These are phyloP conservation scores for Mycena indigotica DNA, from an alignment of 768 basidiomycete genomes.

Conservation along the genomic window DNA sequence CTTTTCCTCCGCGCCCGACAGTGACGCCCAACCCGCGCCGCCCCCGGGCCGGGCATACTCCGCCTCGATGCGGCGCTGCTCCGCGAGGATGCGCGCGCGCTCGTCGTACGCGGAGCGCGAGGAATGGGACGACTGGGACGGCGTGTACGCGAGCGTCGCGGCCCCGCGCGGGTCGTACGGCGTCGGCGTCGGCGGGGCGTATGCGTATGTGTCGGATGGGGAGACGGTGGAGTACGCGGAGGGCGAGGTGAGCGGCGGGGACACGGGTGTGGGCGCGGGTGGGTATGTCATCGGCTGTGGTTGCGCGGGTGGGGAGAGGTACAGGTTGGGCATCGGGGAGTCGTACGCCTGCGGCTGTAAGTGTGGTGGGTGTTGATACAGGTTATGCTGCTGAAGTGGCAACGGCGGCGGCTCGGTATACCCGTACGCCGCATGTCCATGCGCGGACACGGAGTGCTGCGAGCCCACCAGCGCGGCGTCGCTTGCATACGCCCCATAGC, in stretches of 20 bases:
- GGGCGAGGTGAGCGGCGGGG: background rate
- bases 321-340: background rate
- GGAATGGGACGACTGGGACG: background rate
- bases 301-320: background rate
- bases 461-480: background rate
- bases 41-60: constrained; percentile 11
- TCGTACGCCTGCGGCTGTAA: background rate
- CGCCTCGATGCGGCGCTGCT: constrained; percentile 17
- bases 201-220: background rate
- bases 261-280: background rate
- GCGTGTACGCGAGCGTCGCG: background rate
- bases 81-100: constrained; percentile 5
- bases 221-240: background rate
- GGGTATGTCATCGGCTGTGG: background rate
- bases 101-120: background rate
- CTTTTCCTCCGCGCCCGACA: constrained; percentile 4
- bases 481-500: background rate
- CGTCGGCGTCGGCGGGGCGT: background rate
- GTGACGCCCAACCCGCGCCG: background rate
- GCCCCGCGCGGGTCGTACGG: background rate
- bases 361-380: background rate
- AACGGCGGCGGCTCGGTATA: background rate
- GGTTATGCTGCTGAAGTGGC: background rate
- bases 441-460: background rate
- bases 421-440: background rate